Conservation (phyloP, 768 basidiomycete species). For the Lactifluus piperatus region DNA sequence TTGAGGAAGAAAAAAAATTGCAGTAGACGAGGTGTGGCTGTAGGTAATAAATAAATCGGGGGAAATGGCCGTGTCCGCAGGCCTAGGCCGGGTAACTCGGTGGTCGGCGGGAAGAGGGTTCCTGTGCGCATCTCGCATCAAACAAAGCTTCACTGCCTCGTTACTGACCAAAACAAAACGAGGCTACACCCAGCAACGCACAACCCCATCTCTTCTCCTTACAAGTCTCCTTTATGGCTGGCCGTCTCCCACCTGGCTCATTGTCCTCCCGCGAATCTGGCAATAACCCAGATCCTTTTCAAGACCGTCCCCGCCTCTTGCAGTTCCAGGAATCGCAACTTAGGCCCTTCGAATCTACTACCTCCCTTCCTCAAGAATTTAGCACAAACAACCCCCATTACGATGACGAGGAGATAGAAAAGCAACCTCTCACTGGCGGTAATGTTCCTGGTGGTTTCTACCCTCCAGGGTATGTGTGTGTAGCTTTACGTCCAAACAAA, state of each 20-base stretch:
- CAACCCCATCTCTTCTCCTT: neutral
- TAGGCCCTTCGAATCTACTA: slow-evolving; percentile 50
- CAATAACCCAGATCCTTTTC: slow-evolving; percentile 57
- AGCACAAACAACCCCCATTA: slow-evolving; percentile 33
- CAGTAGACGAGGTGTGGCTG: no score
- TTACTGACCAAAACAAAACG: slow-evolving; percentile 20
- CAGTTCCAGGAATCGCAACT: slow-evolving; percentile 53
- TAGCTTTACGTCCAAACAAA: neutral
- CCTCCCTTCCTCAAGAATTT: slow-evolving; percentile 47
- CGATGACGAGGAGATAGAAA: slow-evolving; percentile 68
- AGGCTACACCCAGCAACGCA: neutral
- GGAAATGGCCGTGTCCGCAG: no score
- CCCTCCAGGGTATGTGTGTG: slow-evolving; percentile 56
- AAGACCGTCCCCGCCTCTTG: slow-evolving; percentile 53
- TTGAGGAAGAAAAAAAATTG: no score
- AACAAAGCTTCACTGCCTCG: slow-evolving; percentile 18
- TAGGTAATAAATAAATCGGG: no score
- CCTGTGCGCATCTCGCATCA: neutral
- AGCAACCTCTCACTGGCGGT: slow-evolving; percentile 60
- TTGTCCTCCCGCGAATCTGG: slow-evolving; percentile 30
- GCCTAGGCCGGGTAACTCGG: no score
- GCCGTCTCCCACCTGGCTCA: slow-evolving; percentile 24
- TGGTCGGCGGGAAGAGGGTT: no score
- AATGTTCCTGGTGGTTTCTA: slow-evolving; percentile 61
- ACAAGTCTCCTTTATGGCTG: slow-evolving; percentile 22